phyloP scores from a whole-genome alignment of 345 rosid genomes.

The Trapa bicornis region DNA sequence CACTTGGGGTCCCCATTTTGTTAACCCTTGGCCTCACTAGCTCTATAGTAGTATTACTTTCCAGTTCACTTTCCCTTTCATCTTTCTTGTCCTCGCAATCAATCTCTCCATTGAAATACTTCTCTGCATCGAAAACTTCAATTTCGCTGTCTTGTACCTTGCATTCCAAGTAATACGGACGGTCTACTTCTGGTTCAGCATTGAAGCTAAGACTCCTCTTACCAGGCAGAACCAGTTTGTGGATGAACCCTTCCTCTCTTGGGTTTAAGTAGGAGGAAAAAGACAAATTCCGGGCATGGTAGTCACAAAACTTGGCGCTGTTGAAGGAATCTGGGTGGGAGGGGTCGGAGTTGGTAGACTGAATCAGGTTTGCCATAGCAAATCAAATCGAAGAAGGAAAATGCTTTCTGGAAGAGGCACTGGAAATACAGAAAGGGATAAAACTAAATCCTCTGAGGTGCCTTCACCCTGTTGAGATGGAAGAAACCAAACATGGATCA shows the following conservation, averaged over 20 bases:
- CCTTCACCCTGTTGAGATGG: neutral
- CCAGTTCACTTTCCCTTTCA: neutral
- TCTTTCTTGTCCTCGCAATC: neutral
- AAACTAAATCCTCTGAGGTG: neutral
- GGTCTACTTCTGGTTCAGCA: slow-evolving; percentile 8
- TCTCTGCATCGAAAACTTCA: slow-evolving; percentile 58
- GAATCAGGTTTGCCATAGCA: slow-evolving; percentile 23
- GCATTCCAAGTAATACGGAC: slow-evolving; percentile 13
- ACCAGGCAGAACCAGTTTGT: slow-evolving; percentile 18
- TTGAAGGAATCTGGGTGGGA: slow-evolving; percentile 18
- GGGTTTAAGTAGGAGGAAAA: slow-evolving; percentile 38
- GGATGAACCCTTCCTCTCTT: slow-evolving; percentile 25
- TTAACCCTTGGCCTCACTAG: slow-evolving; percentile 22
- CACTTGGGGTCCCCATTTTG: slow-evolving; percentile 30
- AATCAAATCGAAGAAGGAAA: slow-evolving; percentile 1
- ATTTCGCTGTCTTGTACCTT: slow-evolving; percentile 55
- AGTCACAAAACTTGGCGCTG: slow-evolving; percentile 6
- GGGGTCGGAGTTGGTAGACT: slow-evolving; percentile 14
- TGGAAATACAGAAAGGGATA: neutral
- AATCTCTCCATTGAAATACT: slow-evolving; percentile 16
- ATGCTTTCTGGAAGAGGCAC: neutral
- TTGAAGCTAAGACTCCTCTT: slow-evolving; percentile 8
- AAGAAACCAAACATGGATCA: neutral
- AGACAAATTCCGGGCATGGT: slow-evolving; percentile 26
- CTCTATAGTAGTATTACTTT: neutral